These are phyloP conservation scores for Jamesozyma rosinii DNA, from an alignment of 805 yeast species.

Conservation along the genomic window DNA sequence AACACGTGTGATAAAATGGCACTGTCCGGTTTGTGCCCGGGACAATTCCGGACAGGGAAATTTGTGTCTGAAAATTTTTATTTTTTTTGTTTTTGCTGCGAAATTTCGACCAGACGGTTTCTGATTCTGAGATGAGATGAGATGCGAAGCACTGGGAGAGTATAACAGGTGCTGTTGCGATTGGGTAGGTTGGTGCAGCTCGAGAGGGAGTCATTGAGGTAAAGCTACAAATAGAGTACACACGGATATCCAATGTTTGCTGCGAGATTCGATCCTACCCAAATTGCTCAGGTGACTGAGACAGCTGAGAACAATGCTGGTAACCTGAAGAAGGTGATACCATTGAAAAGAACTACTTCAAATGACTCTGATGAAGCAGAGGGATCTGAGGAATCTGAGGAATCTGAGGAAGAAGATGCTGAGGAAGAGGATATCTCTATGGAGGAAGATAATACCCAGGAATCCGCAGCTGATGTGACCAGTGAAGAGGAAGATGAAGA, in stretches of 20 bases:
- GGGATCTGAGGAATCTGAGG: constrained; percentile 9
- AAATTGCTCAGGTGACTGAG: constrained; percentile 8
- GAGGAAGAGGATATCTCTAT: background rate
- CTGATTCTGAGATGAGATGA: too few relatives aligned
- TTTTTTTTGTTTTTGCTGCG: too few relatives aligned
- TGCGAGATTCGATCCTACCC: constrained; percentile 50
- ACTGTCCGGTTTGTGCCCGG: too few relatives aligned
- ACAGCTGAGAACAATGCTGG: background rate
- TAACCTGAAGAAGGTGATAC: constrained; percentile 10
- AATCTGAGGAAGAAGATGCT: constrained; percentile 2
- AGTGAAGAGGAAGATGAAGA: constrained; percentile 6
- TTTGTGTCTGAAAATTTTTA: too few relatives aligned
- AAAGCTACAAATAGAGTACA: too few relatives aligned
- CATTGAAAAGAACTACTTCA: constrained; percentile 19
- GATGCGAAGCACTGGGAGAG: too few relatives aligned
- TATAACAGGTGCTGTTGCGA: too few relatives aligned
- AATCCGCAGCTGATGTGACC: background rate
- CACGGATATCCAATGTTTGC: constrained; percentile 44
- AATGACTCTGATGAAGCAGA: constrained; percentile 13
- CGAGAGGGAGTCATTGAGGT: too few relatives aligned
- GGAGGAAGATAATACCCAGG: background rate
- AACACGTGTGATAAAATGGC: too few relatives aligned
- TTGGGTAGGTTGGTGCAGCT: too few relatives aligned
- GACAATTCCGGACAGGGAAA: too few relatives aligned
- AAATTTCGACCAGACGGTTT: too few relatives aligned